phyloP scores from a whole-genome alignment of 2,329 filamentous ascomycete species.

The Ophiostoma fasciatum region DNA sequence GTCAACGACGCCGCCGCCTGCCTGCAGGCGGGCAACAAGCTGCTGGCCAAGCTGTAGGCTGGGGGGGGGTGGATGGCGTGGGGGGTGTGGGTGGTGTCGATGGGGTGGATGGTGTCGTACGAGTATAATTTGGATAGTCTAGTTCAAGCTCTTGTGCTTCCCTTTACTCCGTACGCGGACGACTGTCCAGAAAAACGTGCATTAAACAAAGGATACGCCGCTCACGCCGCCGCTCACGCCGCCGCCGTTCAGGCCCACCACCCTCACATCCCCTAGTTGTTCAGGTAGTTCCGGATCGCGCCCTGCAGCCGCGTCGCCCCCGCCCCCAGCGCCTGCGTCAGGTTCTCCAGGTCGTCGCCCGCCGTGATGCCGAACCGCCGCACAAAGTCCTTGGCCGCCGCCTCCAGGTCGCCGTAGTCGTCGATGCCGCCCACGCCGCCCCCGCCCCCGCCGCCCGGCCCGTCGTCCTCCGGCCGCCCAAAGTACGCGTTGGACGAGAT shows the following conservation, averaged over 20 bases:
- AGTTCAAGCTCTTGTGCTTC: neutral
- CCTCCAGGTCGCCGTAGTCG: constrained; percentile 82
- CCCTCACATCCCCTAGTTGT: too few relatives aligned
- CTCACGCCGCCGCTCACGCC: too few relatives aligned
- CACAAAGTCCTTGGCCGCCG: constrained; percentile 90
- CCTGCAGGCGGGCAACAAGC: constrained; percentile 52
- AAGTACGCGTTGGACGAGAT: constrained; percentile 98
- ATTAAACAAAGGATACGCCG: too few relatives aligned
- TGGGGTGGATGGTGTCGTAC: too few relatives aligned
- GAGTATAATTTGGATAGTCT: too few relatives aligned
- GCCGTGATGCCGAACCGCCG: constrained; percentile 91
- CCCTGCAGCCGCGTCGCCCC: constrained; percentile 75
- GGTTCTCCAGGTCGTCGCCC: constrained; percentile 86
- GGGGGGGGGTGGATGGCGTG: neutral
- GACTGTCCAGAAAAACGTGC: too few relatives aligned
- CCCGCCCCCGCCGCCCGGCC: too few relatives aligned
- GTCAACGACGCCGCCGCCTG: constrained; percentile 63
- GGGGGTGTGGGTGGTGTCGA: too few relatives aligned
- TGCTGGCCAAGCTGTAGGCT: constrained; percentile 52
- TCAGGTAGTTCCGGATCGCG: constrained; percentile 48
- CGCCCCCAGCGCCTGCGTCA: constrained; percentile 70
- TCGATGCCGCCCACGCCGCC: too few relatives aligned
- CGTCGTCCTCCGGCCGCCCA: constrained; percentile 68
- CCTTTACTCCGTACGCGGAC: too few relatives aligned
- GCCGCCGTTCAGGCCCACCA: too few relatives aligned